A percentile compares a stretch with the other conserved stretches of the same genome.
Conservation (phyloP, 1,139 yeast species). For the Geotrichum europaeum region DNA sequence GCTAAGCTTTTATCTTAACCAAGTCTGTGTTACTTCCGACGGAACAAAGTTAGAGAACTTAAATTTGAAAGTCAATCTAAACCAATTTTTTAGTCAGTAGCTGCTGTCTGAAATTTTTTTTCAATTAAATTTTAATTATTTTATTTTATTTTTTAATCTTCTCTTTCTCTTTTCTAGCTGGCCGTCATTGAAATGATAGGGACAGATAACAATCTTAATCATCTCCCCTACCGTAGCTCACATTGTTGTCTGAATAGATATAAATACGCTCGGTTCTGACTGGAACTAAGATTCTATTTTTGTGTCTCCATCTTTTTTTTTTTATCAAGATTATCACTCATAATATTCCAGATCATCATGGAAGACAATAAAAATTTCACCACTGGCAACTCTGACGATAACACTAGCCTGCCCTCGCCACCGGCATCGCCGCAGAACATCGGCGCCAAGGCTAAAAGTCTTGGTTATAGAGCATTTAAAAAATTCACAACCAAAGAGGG, state of each 20-base stretch:
- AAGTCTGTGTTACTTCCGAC: background rate
- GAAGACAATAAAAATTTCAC: background rate
- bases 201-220: background rate
- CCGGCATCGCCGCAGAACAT: background rate
- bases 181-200: background rate
- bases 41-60: background rate
- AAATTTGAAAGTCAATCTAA: too few species aligned
- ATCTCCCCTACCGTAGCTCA: background rate
- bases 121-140: too few species aligned
- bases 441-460: background rate
- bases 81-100: background rate
- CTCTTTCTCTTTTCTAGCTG: background rate
- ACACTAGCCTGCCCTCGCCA: background rate
- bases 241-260: background rate
- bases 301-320: too few species aligned
- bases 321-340: background rate
- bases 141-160: too few species aligned
- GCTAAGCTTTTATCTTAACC: background rate
- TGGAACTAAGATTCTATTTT: background rate
- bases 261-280: background rate
- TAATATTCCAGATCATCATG: background rate
- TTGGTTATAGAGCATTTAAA: constrained; percentile 9
- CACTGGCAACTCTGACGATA: background rate
- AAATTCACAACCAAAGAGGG: constrained; percentile 56
- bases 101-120: background rate